These are phyloP conservation scores for Gymnopilus junonius DNA, from an alignment of 768 basidiomycete species.

Conservation along the genomic window DNA sequence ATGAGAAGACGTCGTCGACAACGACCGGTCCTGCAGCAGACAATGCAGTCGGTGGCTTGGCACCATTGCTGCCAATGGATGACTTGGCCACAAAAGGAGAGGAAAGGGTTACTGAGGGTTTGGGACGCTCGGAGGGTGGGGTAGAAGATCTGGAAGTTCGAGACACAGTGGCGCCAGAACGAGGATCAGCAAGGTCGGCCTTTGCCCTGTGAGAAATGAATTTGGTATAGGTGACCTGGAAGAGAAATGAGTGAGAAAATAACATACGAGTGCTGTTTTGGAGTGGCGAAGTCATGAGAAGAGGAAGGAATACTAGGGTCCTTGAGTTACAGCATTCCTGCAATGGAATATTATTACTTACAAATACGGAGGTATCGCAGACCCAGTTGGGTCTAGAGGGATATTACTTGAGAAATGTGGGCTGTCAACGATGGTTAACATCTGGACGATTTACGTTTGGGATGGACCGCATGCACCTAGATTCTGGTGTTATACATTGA, in stretches of 20 bases:
- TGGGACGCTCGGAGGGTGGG: constrained; percentile 26
- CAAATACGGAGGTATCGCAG: constrained; percentile 37
- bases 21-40: constrained; percentile 15
- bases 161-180: constrained; percentile 20
- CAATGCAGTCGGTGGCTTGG: constrained; percentile 17
- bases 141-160: constrained; percentile 35
- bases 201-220: constrained; percentile 11
- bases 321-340: not conserved
- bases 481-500: constrained; percentile 51
- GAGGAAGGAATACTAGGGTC: constrained; percentile 15
- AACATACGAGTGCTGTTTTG: constrained; percentile 24
- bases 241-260: not conserved
- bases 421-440: constrained; percentile 9
- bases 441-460: not conserved
- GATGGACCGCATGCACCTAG: constrained; percentile 38
- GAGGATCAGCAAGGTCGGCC: constrained; percentile 22
- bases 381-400: constrained; percentile 23
- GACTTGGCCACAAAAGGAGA: constrained; percentile 52
- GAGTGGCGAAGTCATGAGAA: constrained; percentile 29
- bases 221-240: not conserved
- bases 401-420: constrained; percentile 28
- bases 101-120: constrained; percentile 40
- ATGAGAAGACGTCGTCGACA: constrained; percentile 31
- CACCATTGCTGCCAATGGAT: constrained; percentile 27
- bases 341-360: constrained; percentile 21